Evolutionary conservation across 192 early-diverging fungal genomes (phyloP).

Genomic region (Entomortierella parvispora): DNA sequence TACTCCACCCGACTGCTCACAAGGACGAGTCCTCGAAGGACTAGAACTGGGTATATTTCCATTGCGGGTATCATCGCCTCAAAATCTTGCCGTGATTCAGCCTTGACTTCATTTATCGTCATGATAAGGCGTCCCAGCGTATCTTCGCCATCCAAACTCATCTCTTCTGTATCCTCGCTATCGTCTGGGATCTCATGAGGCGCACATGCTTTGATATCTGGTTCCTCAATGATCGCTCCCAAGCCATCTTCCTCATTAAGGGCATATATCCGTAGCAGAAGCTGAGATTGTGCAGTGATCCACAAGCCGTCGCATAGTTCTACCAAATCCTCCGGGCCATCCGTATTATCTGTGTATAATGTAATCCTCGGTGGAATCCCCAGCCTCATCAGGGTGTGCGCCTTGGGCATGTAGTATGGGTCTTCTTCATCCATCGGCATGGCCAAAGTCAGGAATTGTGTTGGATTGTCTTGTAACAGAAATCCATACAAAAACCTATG

Average conservation of each 20-base stretch:
- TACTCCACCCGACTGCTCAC: constrained; percentile 15
- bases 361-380: constrained; percentile 23
- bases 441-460: constrained; percentile 13
- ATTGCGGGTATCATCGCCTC: constrained; percentile 18
- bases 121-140: constrained; percentile 24
- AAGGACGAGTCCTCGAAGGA: constrained; percentile 27
- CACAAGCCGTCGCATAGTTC: constrained; percentile 26
- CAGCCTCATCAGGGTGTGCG: constrained; percentile 32
- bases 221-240: constrained; percentile 27
- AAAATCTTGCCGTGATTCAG: constrained; percentile 6
- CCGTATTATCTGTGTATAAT: constrained; percentile 5
- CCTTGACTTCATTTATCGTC: constrained; percentile 10
- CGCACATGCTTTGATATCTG: constrained; percentile 13
- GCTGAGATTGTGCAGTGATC: constrained; percentile 24
- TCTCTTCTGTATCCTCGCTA: constrained; percentile 12
- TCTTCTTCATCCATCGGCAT: constrained; percentile 44
- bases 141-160: constrained; percentile 25
- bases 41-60: constrained; percentile 36
- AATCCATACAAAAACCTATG: constrained; percentile 76
- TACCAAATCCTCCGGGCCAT: constrained; percentile 14
- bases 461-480: constrained; percentile 61
- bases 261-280: constrained; percentile 44
- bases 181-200: background rate
- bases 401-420: constrained; percentile 43
- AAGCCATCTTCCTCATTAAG: constrained; percentile 49